Conservation (phyloP, 2,329 filamentous ascomycete species). For the Talaromyces albobiverticillius region DNA sequence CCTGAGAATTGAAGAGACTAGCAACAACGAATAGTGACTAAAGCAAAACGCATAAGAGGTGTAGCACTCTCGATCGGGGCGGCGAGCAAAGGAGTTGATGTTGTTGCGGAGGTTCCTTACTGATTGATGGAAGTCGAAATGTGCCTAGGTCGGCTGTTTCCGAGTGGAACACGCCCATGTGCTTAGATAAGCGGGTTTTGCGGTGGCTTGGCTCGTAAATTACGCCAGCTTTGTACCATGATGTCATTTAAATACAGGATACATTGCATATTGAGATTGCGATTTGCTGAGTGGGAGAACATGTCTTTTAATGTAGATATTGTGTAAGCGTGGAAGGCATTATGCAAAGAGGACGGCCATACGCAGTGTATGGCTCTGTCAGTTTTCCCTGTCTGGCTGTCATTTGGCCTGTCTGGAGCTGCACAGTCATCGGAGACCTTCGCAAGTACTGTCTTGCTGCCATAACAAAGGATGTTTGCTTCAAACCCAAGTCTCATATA, state of each 20-base stretch:
- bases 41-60: background rate
- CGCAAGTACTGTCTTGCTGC: too few species aligned
- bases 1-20: background rate
- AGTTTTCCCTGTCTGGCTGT: too few species aligned
- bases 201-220: constrained; percentile 6
- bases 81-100: background rate
- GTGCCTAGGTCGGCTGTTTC: constrained; percentile 10
- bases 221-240: constrained; percentile 8
- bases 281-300: too few species aligned
- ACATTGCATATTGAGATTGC: too few species aligned
- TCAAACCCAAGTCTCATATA: too few species aligned
- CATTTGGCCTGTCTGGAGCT: too few species aligned
- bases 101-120: background rate
- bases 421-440: too few species aligned
- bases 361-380: too few species aligned
- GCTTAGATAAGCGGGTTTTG: constrained; percentile 11
- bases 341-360: too few species aligned
- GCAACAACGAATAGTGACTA: background rate
- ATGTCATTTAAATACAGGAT: constrained; percentile 5
- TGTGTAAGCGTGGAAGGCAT: too few species aligned
- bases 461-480: too few species aligned
- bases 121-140: constrained; percentile 8
- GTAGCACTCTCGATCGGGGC: background rate
- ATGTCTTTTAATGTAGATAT: too few species aligned
- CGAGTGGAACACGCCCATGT: background rate